Percentiles rank a stretch among this genome's conserved stretches.
Conservation (phyloP, 1,139 yeast species). For the Debaryomyces fabryi region DNA sequence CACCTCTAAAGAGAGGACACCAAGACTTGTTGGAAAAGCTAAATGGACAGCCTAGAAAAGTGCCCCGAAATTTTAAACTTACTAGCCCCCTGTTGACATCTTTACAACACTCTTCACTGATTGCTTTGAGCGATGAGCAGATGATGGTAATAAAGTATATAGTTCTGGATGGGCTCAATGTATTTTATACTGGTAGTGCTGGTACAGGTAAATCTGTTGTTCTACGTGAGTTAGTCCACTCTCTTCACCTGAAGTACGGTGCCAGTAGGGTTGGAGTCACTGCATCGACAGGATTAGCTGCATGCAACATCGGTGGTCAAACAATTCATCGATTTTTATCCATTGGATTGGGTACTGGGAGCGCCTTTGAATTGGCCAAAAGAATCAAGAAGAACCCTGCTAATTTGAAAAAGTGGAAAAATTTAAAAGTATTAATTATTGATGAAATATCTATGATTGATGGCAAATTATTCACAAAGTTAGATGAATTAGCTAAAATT, state of each 20-base stretch:
- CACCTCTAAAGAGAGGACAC: slow-evolving; percentile 12
- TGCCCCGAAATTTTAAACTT: slow-evolving; percentile 15
- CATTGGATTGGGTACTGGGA: slow-evolving; percentile 68
- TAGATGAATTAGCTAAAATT: slow-evolving; percentile 60
- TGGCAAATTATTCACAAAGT: slow-evolving; percentile 63
- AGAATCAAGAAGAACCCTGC: slow-evolving; percentile 50
- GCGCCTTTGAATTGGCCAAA: slow-evolving; percentile 44
- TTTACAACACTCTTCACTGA: background rate
- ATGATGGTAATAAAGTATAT: slow-evolving; percentile 66
- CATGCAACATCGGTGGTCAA: slow-evolving; percentile 81
- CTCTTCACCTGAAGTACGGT: slow-evolving; percentile 41
- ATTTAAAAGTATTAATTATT: slow-evolving; percentile 63
- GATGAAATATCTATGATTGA: slow-evolving; percentile 89
- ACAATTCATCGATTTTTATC: slow-evolving; percentile 81
- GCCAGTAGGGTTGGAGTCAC: slow-evolving; percentile 69
- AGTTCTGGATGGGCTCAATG: slow-evolving; percentile 51
- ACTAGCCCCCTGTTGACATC: slow-evolving; percentile 2
- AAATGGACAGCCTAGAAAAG: slow-evolving; percentile 26
- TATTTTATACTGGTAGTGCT: slow-evolving; percentile 80
- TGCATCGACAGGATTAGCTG: slow-evolving; percentile 93
- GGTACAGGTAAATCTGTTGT: slow-evolving; percentile 88
- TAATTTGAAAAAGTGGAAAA: slow-evolving; percentile 57
- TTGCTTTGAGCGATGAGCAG: slow-evolving; percentile 62
- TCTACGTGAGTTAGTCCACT: slow-evolving; percentile 57
- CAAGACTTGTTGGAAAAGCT: slow-evolving; percentile 13